A percentile compares a stretch with the other conserved stretches of the same genome.
These are phyloP conservation scores for Xylaria sp. DNA, from an alignment of 495 filamentous ascomycete genomes.

Conservation along the genomic window DNA sequence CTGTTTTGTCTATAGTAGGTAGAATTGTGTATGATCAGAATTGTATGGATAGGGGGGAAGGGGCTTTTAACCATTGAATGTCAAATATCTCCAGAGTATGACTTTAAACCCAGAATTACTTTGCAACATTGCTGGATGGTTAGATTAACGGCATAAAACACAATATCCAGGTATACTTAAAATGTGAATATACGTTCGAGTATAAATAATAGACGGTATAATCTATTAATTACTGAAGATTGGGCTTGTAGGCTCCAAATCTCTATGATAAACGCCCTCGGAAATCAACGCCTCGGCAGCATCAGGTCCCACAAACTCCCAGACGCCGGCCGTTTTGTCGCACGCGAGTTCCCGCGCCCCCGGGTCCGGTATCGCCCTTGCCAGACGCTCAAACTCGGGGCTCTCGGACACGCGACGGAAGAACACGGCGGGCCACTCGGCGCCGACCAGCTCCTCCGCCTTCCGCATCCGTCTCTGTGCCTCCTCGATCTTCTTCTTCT, in stretches of 20 bases:
- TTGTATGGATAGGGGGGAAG: background rate
- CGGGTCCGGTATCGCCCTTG: constrained; percentile 25
- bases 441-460: constrained; percentile 62
- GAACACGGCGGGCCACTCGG: constrained; percentile 66
- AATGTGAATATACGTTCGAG: background rate
- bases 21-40: background rate
- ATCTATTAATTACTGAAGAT: background rate
- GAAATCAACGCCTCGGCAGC: constrained; percentile 28
- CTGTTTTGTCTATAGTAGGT: background rate
- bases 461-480: constrained; percentile 65
- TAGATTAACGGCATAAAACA: background rate
- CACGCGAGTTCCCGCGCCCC: constrained; percentile 54
- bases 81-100: background rate
- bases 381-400: constrained; percentile 25
- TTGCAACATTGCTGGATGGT: background rate
- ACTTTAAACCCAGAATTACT: background rate
- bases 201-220: background rate
- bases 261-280: constrained; percentile 38
- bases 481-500: constrained; percentile 50
- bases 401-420: constrained; percentile 36
- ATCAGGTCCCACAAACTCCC: constrained; percentile 29
- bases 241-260: constrained; percentile 40
- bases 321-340: constrained; percentile 47
- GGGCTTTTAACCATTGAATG: background rate
- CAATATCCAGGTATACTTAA: background rate